Evolutionary conservation across 2,329 filamentous ascomycete genomes (phyloP).

Genomic region (Aureobasidium sp.): DNA sequence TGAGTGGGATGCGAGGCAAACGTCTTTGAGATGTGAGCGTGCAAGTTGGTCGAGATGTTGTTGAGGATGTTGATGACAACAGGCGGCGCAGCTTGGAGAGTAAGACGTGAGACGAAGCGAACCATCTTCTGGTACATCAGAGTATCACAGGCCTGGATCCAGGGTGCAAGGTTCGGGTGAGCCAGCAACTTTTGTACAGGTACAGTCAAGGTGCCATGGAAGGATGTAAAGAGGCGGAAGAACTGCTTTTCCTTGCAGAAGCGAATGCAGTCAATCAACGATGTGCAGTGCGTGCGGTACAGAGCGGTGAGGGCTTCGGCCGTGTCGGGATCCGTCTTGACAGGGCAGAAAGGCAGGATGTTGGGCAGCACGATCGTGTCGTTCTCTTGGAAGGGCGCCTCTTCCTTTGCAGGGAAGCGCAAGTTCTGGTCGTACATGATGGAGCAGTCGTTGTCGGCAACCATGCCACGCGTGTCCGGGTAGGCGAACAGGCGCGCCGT

Average conservation of each 20-base stretch:
- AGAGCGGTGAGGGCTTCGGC: slow-evolving; percentile 79
- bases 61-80: slow-evolving; percentile 79
- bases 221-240: slow-evolving; percentile 88
- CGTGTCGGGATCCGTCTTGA: slow-evolving; percentile 76
- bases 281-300: slow-evolving; percentile 92
- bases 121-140: slow-evolving; percentile 97
- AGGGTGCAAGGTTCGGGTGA: slow-evolving; percentile 71
- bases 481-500: slow-evolving; percentile 41
- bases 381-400: slow-evolving; percentile 54
- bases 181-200: slow-evolving; percentile 90
- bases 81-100: slow-evolving; percentile 84
- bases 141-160: slow-evolving; percentile 95
- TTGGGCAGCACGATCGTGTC: slow-evolving; percentile 74
- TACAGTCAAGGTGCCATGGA: slow-evolving; percentile 92
- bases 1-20: slow-evolving; percentile 81
- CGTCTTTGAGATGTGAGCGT: slow-evolving; percentile 72
- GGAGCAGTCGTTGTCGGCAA: slow-evolving; percentile 34
- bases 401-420: slow-evolving; percentile 53
- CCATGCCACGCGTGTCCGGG: slow-evolving; percentile 37
- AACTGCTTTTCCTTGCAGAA: slow-evolving; percentile 97
- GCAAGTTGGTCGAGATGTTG: slow-evolving; percentile 75
- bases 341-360: slow-evolving; percentile 73
- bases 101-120: slow-evolving; percentile 79
- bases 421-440: slow-evolving; percentile 56
- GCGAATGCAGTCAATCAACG: slow-evolving; percentile 87